Base-by-base conservation (phyloP, 2,329 filamentous ascomycete genomes). In the Myriosclerotinia scirpicola region DNA sequence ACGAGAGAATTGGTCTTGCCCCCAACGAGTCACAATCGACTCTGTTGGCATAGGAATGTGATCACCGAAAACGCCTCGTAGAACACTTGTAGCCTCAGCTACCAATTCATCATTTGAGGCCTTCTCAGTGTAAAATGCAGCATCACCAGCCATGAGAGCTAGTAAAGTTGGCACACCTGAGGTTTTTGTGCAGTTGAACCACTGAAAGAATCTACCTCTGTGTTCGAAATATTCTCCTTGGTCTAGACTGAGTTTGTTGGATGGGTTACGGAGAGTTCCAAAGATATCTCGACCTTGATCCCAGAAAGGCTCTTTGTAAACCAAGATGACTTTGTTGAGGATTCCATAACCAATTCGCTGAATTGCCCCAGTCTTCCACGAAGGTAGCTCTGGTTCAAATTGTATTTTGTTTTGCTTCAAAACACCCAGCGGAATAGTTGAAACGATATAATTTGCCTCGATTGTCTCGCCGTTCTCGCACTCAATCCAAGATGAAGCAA, bases 141-240 rank as follows among this genome's bases (percentile, higher is more conserved):
- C 92, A 72, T 97, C 92, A 30, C 95, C 95, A 60, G 94, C 94
- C 94, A 99, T 97, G 38, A 99, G 84, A 11, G 92, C 95, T 68
- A 98, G 87, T 34, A 97, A 83, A 62, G 93, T 92, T 1, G 91
- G 95, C 46, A 96, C 82, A 0, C 96, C 96, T 55, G 91, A 93
- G 3, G 92, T 96, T 72, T 92, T 91, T 68, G 93, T 90, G 65
- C 93, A 92, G 74, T 99, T 98, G 86, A 97, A 98, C 86, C 97
- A 98, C 73, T 99, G 87, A 75, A 98, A 99, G 79, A 97, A 97
- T 34, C 93, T 89, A n/a, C 94, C 94, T 64, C 94, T 87, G 69
- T 87, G 88, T 4, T 84, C 81, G 6, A 87, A 82, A 74, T 98
- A 98, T 71, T 97, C 91, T 61, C 85, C 85, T 74, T 96, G 92